Percentiles rank a stretch among this genome's conserved stretches.
Evolutionary conservation across 106 monocot genomes (phyloP).

Genomic region (Ottelia alismoides): DNA sequence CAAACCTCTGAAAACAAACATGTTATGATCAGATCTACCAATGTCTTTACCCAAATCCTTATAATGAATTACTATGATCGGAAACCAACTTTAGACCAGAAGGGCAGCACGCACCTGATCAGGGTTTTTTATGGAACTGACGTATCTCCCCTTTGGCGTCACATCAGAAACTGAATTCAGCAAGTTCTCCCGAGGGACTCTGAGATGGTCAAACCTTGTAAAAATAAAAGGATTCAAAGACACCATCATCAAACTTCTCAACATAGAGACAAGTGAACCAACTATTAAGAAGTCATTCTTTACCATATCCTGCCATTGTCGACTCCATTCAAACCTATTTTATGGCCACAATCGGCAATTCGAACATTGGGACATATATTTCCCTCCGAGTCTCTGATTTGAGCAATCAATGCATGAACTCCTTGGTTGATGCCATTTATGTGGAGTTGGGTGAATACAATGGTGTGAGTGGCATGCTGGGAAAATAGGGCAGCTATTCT

Average conservation of each 20-base stretch:
- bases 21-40: background rate
- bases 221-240: background rate
- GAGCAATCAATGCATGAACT: constrained; percentile 93
- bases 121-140: constrained; percentile 66
- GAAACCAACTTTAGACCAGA: background rate
- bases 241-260: background rate
- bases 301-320: constrained; percentile 99
- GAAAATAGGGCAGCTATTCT: too few species aligned
- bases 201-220: constrained; percentile 78
- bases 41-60: background rate
- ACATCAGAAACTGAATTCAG: constrained; percentile 93
- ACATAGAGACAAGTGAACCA: background rate
- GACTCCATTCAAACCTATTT: constrained; percentile 96
- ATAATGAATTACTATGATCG: background rate
- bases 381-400: constrained; percentile 83
- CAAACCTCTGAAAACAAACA: constrained; percentile 66
- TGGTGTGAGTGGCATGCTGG: constrained; percentile 91
- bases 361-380: constrained; percentile 66
- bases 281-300: too few species aligned
- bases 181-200: constrained; percentile 85
- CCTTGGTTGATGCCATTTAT: constrained; percentile 83
- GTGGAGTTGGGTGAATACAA: constrained; percentile 84
- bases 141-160: constrained; percentile 62
- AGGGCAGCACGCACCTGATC: constrained; percentile 73
- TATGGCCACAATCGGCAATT: constrained; percentile 96